phyloP scores from a whole-genome alignment of 352 stramenopile species.

The Globisporangium orthogonon region DNA sequence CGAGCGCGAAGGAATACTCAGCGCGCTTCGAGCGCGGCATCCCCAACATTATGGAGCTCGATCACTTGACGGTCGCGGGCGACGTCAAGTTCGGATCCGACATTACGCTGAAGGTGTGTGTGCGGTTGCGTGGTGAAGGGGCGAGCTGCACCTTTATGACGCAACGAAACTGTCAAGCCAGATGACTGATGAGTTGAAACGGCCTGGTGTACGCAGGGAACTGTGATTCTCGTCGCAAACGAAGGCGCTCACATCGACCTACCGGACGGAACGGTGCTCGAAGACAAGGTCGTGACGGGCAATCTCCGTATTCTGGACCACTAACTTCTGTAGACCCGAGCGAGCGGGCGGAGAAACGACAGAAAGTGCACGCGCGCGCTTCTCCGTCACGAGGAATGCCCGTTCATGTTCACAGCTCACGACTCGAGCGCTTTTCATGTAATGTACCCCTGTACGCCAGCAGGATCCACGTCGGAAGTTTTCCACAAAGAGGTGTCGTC shows the following conservation, averaged over 20 bases:
- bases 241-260: constrained; percentile 92
- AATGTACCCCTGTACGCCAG: neutral
- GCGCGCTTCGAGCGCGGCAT: constrained; percentile 85
- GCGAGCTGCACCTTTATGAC: too few species aligned
- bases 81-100: constrained; percentile 92
- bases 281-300: constrained; percentile 93
- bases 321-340: constrained; percentile 23
- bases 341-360: neutral
- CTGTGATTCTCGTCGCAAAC: constrained; percentile 93
- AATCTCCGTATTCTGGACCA: constrained; percentile 93
- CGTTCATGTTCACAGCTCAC: neutral
- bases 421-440: neutral
- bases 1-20: constrained; percentile 84
- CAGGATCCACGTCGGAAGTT: too few species aligned
- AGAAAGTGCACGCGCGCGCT: neutral
- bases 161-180: too few species aligned
- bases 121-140: neutral
- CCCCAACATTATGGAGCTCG: constrained; percentile 91
- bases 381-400: neutral
- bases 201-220: constrained; percentile 51
- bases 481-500: too few species aligned
- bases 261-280: constrained; percentile 88
- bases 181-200: neutral
- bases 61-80: constrained; percentile 90
- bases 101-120: constrained; percentile 84